These are phyloP conservation scores for Colletotrichum sp. DNA, from an alignment of 2,329 filamentous ascomycete genomes.

Conservation along the genomic window DNA sequence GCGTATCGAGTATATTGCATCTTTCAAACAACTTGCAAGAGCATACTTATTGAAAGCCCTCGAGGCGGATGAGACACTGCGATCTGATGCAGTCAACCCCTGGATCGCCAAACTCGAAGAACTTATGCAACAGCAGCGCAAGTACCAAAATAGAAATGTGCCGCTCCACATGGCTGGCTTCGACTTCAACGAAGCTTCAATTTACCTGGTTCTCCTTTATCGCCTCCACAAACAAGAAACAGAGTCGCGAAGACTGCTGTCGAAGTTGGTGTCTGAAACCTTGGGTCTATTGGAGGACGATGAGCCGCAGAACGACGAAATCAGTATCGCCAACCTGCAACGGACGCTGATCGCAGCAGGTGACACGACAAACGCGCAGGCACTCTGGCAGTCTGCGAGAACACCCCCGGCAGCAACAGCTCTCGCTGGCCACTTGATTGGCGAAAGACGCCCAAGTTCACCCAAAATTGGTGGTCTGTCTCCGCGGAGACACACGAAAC, in stretches of 20 bases:
- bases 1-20: constrained; percentile 41
- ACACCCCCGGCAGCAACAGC: constrained; percentile 31
- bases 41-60: constrained; percentile 32
- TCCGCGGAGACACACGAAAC: constrained; percentile 8
- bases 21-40: constrained; percentile 42
- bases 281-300: constrained; percentile 43
- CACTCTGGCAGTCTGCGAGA: constrained; percentile 44
- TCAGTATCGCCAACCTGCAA: constrained; percentile 45
- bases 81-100: constrained; percentile 26
- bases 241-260: constrained; percentile 33
- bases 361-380: constrained; percentile 38
- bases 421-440: constrained; percentile 27
- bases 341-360: constrained; percentile 41
- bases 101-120: constrained; percentile 40
- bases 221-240: constrained; percentile 31
- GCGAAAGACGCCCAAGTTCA: constrained; percentile 11
- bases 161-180: constrained; percentile 44
- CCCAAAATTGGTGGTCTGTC: constrained; percentile 11
- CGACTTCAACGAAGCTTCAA: constrained; percentile 44
- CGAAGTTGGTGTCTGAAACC: constrained; percentile 38
- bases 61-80: not conserved
- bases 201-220: constrained; percentile 44
- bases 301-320: constrained; percentile 46
- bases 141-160: constrained; percentile 42
- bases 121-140: constrained; percentile 39